Conservation (phyloP, 257 asterid species). For the Penstemon barbatus region DNA sequence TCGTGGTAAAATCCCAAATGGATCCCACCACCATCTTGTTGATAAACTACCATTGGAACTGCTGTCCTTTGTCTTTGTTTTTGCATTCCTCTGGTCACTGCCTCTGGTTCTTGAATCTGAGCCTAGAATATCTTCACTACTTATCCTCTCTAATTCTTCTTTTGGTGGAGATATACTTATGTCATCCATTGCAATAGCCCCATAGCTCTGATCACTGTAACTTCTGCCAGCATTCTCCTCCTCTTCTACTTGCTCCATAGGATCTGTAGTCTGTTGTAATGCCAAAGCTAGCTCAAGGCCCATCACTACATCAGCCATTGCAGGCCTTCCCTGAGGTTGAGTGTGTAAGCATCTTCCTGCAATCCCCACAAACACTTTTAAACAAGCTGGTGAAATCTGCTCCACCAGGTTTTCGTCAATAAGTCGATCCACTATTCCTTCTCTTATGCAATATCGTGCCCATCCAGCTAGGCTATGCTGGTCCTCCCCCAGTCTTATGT, state of each 20-base stretch:
- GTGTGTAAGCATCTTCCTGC: conserved; percentile 62
- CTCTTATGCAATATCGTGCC: conserved; percentile 61
- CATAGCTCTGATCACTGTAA: conserved; percentile 51
- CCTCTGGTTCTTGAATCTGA: conserved; percentile 31
- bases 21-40: conserved; percentile 57
- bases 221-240: conserved; percentile 38
- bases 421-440: conserved; percentile 51
- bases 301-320: conserved; percentile 64
- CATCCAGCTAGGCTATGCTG: conserved; percentile 57
- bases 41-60: conserved; percentile 25
- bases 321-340: conserved; percentile 59
- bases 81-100: conserved; percentile 32
- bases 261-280: conserved; percentile 44
- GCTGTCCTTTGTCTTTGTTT: conserved; percentile 38
- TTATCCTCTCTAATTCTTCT: conserved; percentile 39
- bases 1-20: conserved; percentile 46
- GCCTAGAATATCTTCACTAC: conserved; percentile 32
- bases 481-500: conserved; percentile 52
- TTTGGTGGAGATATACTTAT: conserved; percentile 28
- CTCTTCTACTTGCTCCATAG: conserved; percentile 38
- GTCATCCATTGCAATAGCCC: conserved; percentile 48
- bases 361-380: conserved; percentile 53
- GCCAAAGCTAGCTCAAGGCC: conserved; percentile 56
- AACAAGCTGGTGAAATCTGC: conserved; percentile 52
- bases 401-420: conserved; percentile 47